Evolutionary conservation across 2,329 filamentous ascomycete species (phyloP).

Genomic region (Polychaeton citri): DNA sequence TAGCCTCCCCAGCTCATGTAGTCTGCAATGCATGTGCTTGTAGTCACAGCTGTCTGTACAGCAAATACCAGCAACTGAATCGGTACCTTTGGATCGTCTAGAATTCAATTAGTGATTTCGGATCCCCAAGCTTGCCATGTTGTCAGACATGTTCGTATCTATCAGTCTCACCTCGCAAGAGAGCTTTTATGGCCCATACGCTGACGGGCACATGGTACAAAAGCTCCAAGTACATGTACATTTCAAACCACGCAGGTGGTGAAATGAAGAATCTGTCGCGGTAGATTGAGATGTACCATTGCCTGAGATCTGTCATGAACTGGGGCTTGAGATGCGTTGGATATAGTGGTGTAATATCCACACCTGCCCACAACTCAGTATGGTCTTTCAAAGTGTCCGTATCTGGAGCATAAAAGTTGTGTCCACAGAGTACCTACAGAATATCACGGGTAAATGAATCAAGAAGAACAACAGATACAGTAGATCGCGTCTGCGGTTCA

Average conservation of each 20-base stretch:
- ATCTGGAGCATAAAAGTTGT: no score
- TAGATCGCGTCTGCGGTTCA: constrained; percentile 30
- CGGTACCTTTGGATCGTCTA: constrained; percentile 44
- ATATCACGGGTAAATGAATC: constrained; percentile 48
- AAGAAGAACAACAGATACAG: constrained; percentile 47
- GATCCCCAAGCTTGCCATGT: no score
- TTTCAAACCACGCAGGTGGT: constrained; percentile 46
- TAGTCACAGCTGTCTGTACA: constrained; percentile 47
- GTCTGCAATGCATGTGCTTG: constrained; percentile 49
- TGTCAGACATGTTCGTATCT: neutral
- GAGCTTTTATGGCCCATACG: constrained; percentile 44
- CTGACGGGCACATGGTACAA: constrained; percentile 49
- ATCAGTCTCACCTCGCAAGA: constrained; percentile 33
- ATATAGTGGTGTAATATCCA: constrained; percentile 49
- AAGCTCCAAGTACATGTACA: constrained; percentile 44
- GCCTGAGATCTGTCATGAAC: constrained; percentile 37
- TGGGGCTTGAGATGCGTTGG: constrained; percentile 37
- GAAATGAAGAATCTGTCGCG: constrained; percentile 49
- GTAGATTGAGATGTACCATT: constrained; percentile 48
- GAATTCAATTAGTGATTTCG: neutral
- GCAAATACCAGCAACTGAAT: constrained; percentile 48
- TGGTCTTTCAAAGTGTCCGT: no score
- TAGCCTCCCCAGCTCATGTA: constrained; percentile 43
- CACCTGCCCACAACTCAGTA: constrained; percentile 27
- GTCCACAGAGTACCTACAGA: constrained; percentile 32